A percentile compares a stretch with the other conserved stretches of the same genome.
Conservation (phyloP, 345 rosid genomes). For the Erodium maritimum region DNA sequence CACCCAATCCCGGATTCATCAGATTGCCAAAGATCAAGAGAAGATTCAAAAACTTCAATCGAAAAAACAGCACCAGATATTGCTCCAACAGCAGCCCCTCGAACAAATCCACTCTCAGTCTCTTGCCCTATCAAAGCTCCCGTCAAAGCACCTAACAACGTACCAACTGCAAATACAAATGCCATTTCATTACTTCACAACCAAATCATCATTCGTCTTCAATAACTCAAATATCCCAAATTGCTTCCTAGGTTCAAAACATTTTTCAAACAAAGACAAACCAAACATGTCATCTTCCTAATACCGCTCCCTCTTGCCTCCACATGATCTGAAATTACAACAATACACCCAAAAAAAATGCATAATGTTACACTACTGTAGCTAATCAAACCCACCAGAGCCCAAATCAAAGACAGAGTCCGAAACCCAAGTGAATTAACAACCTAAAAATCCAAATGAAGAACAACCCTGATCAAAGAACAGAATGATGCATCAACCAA, state of each 20-base stretch:
- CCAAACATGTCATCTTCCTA: too few species aligned
- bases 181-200: constrained; percentile 6
- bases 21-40: constrained; percentile 88
- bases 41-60: constrained; percentile 94
- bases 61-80: constrained; percentile 99
- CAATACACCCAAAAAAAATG: too few species aligned
- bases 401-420: background rate
- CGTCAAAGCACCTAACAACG: constrained; percentile 92
- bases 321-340: too few species aligned
- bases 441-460: background rate
- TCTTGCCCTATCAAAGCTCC: constrained; percentile 99
- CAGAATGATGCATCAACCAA: too few species aligned
- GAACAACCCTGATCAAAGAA: background rate
- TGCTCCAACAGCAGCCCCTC: constrained; percentile 98
- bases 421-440: background rate
- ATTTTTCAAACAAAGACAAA: too few species aligned
- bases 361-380: too few species aligned
- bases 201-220: background rate
- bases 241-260: too few species aligned
- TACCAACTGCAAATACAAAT: constrained; percentile 53
- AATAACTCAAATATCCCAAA: too few species aligned
- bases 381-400: too few species aligned
- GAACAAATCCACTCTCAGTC: constrained; percentile 92
- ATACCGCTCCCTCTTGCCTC: too few species aligned
- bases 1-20: constrained; percentile 91